Percentiles rank a stretch among this genome's conserved stretches.
Conservation (phyloP, 768 basidiomycete genomes). For the Inosperma sp. region DNA sequence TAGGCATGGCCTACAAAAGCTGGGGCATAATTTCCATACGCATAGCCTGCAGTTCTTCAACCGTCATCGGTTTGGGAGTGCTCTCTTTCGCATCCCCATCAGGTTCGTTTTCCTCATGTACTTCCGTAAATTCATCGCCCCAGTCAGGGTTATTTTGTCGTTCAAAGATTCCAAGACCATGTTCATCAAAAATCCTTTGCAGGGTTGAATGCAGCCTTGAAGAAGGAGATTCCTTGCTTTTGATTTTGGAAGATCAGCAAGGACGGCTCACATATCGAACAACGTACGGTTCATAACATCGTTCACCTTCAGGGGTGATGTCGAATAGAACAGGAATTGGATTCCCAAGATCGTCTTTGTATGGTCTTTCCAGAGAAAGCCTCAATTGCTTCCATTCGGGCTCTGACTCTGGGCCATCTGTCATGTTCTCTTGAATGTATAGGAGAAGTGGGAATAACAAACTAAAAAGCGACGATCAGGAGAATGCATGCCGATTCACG, state of each 20-base stretch:
- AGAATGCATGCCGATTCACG: no score
- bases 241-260: conserved; percentile 12
- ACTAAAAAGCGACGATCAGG: no score
- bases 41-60: conserved; percentile 72
- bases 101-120: conserved; percentile 22
- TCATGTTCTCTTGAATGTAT: no score
- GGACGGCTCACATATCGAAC: conserved; percentile 7
- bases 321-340: conserved; percentile 60
- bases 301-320: conserved; percentile 64
- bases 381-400: conserved; percentile 55
- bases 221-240: conserved; percentile 52
- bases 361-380: conserved; percentile 72
- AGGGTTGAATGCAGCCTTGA: conserved; percentile 62
- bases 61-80: conserved; percentile 51
- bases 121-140: conserved; percentile 16
- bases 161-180: conserved; percentile 75
- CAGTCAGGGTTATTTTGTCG: conserved; percentile 15
- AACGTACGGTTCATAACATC: conserved; percentile 68
- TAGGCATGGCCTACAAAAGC: no score
- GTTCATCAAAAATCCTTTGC: conserved; percentile 65
- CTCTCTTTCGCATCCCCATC: conserved; percentile 28
- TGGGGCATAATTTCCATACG: conserved; percentile 66
- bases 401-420: conserved; percentile 17
- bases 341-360: conserved; percentile 71
- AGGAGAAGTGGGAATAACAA: no score